phyloP scores from a whole-genome alignment of 225 moss, liverwort and hornwort genomes.

The Ulota crispa region DNA sequence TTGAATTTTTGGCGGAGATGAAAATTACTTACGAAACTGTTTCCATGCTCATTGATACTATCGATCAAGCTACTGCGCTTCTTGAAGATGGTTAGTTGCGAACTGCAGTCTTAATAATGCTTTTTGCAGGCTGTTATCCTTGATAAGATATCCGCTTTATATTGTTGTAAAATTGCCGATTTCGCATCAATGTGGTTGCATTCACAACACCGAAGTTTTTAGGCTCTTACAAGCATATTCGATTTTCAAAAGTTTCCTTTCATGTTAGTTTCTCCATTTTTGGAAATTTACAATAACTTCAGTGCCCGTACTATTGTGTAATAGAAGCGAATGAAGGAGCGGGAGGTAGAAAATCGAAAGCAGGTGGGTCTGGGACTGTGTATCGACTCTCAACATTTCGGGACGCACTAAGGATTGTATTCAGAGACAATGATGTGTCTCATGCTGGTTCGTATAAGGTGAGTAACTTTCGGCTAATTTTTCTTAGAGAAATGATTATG shows the following conservation, averaged over 20 bases:
- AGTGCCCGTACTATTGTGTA: neutral
- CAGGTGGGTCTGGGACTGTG: constrained; percentile 62
- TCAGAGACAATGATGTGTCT: constrained; percentile 75
- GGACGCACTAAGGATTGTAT: constrained; percentile 83
- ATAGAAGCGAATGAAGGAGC: constrained; percentile 67
- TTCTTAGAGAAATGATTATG: neutral
- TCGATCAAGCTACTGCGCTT: constrained; percentile 83
- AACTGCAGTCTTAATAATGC: neutral
- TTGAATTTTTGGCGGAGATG: constrained; percentile 88
- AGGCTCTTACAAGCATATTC: constrained; percentile 3
- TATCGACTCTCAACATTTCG: constrained; percentile 74
- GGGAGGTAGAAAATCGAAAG: constrained; percentile 47
- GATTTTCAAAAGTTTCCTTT: neutral
- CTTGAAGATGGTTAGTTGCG: constrained; percentile 82
- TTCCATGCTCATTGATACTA: constrained; percentile 89
- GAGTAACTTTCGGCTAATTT: neutral
- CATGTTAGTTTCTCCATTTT: neutral
- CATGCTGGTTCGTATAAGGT: constrained; percentile 88
- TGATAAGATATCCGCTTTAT: neutral
- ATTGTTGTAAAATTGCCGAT: neutral
- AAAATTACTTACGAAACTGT: constrained; percentile 95
- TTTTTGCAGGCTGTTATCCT: neutral
- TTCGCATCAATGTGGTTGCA: neutral
- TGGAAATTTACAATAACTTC: neutral
- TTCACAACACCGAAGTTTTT: neutral